Base-by-base conservation (phyloP, 805 yeast species). In the Candida coquimbonensis region DNA sequence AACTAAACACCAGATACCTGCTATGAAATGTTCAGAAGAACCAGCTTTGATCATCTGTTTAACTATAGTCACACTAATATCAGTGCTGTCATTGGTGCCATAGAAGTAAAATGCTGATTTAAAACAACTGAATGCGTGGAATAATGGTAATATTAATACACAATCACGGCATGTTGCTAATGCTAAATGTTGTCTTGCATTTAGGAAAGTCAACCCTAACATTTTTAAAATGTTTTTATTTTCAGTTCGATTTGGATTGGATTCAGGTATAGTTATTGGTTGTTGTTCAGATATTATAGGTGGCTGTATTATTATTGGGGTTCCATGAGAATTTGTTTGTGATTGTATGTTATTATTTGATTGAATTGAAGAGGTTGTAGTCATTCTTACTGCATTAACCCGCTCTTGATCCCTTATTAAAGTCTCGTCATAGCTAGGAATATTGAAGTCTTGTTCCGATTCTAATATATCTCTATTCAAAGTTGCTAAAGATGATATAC, bases 1-100 rank as follows among this genome's bases (percentile, higher is more conserved):
- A 9, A 91, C 98, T 5, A 85, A 58, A 61, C 96, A 87, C 98
- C 98, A 91, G n/a, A 91, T 62, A 0, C 90, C 90, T 5, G 95
- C 84, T 48, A 89, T 67, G 49, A 88, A 72, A 54, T 83, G 83
- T 59, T 89, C 96, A 0, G 90, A 79, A 1, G 87, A 75, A 36
- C 89, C 68, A 1, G 87, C 89, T 1, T 75, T 63, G 1, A 84
- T 78, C 21, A 80, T 24, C 31, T 48, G 44, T 14, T 35, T 37
- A 11, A 42, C 26, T 4, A 45, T 29, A 12, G 25, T 11, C 2
- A 27, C 13, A n/a, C 6, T 38, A 7, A 21, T 17, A 25, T 41
- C 42, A 3, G 45, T 39, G 16, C 21, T 16, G 2, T 47, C 40
- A 11, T 38, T 32, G 11, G 35, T 25, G 12, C 36, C 40, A 35